Percentiles rank a stretch among this genome's conserved stretches.
These are phyloP conservation scores for Metschnikowia kunwiensis DNA, from an alignment of 805 yeast genomes.

Conservation along the genomic window DNA sequence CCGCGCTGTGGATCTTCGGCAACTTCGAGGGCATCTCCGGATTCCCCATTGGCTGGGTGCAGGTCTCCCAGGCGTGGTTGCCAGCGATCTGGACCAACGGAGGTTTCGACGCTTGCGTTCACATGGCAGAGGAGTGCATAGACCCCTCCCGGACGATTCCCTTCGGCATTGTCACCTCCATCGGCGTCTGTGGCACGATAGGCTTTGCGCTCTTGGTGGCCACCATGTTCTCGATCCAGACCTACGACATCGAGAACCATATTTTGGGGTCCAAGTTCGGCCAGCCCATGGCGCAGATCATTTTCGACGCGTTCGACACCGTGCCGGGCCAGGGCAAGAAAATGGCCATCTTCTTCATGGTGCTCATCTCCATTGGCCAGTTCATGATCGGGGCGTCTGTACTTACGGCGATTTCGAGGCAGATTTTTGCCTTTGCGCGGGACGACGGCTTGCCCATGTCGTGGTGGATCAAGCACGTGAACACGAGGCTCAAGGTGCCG, in stretches of 20 bases:
- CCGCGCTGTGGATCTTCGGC: conserved; percentile 55
- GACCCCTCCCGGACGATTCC: conserved; percentile 63
- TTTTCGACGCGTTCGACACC: conserved; percentile 47
- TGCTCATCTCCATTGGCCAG: conserved; percentile 54
- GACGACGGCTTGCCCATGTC: conserved; percentile 69
- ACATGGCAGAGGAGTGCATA: conserved; percentile 66
- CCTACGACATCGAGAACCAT: conserved; percentile 29
- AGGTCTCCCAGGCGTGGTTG: conserved; percentile 46
- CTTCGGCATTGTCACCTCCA: conserved; percentile 57
- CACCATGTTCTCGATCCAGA: conserved; percentile 51
- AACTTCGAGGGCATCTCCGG: conserved; percentile 45
- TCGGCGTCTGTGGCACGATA: conserved; percentile 50
- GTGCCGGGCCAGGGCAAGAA: conserved; percentile 40
- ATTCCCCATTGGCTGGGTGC: conserved; percentile 59
- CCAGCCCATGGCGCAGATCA: conserved; percentile 65
- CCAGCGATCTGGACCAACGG: conserved; percentile 74
- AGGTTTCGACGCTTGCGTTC: conserved; percentile 67
- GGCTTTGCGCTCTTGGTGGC: conserved; percentile 57
- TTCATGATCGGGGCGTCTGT: conserved; percentile 63
- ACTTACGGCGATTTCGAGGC: conserved; percentile 62
- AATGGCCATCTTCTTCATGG: conserved; percentile 64
- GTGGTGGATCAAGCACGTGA: conserved; percentile 50
- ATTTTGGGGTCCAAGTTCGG: conserved; percentile 33
- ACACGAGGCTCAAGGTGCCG: conserved; percentile 57
- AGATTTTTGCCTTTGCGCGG: conserved; percentile 71